Evolutionary conservation across 768 basidiomycete species (phyloP), one percentile per base, ranked within the genome.

Genomic region (Mycena alexandri): DNA sequence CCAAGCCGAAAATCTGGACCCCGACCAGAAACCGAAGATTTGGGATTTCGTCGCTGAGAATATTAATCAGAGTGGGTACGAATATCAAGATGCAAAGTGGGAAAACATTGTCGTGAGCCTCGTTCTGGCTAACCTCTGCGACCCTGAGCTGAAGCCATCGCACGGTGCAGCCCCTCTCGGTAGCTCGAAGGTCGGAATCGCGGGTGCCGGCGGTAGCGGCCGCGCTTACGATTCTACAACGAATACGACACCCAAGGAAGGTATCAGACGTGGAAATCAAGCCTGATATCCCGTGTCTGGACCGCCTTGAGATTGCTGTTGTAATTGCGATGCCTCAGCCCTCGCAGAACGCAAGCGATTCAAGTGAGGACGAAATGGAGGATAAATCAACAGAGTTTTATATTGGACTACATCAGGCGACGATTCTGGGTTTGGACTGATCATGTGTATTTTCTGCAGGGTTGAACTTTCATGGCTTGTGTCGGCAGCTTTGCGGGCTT

Each of bases 241-340:
- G 29, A 41, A 51, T 25, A 19, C 43, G 22, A 48, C 57, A 8
- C 21, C 2, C 57, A 24, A 24, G 2, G 10, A 48, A 24, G 10
- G 47, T 12, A 11, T 24, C 48, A 5, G 48, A 51, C 22, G 25
- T 19, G 21, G 53, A 19, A 38, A 41, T n/a, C 17, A 10, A 25
- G 17, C 24, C 47, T 24, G 8, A 5, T 29, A 24, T 25, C 33
- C 10, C 17, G 29, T 19, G 5, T 34, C 51, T 3, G 21, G 34
- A 53, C 19, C n/a, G 9, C 11, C 47, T 61, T 13, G 48, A 42
- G 16, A 50, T 61, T 14, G 48, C 59, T 22, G 59, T 61, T 11
- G 50, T 36, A 24, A 61, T 61, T 3, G 47, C 47, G 16, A 61
- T 61, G 59, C 59, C 59, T 41, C 51, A 22, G 36, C 48, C 12